Base-by-base conservation (phyloP, 2,329 filamentous ascomycete genomes). In the Verticillium alfalfae region DNA sequence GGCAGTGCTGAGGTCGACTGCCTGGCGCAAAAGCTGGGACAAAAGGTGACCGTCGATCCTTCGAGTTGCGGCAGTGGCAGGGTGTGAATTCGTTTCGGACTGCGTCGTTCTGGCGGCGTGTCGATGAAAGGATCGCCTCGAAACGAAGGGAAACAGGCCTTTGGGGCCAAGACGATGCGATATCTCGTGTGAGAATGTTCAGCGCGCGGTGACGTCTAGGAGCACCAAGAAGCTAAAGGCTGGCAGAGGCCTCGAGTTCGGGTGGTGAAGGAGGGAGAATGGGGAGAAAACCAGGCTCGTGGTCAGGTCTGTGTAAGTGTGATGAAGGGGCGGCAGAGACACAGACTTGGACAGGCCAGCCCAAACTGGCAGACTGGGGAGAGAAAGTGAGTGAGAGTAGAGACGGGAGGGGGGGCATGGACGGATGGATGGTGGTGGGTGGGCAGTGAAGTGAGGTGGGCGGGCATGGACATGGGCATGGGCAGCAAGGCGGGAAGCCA, bases 381-480 rank as follows among this genome's bases (percentile, higher is more conserved):
- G 26, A 26, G 26, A 26, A 26, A 26, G 36, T 8, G 45, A 26
- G 45, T 26, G 60, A 49, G 63, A 63, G 63, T 61, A 56, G 63
- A 61, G 63, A 64, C 61, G 63, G 63, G 63, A 64, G 26, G 5
- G 26, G 26, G 26, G 3, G 26, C 3, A 26, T 26, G 26, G 26
- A 26, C 5, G 26, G 26, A 26, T 26, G 26, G 26, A 26, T 26
- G 26, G 26, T 26, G 26, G 26, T 26, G 26, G 26, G 63, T 57
- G 63, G 61, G 63, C 59, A 56, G 62, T 57, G 36, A 38, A 34
- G 58, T 13, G 18, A 31, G 56, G 36, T 54, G 39, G 26, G 26
- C 26, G 26, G 26, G 26, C 26, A 26, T 26, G 26, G 26, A 5
- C 26, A 26, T 26, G 26, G 59, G 58, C 57, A 52, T 55, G 45